Conservation (phyloP, 257 asterid species). For the Solanum raphanifolium region DNA sequence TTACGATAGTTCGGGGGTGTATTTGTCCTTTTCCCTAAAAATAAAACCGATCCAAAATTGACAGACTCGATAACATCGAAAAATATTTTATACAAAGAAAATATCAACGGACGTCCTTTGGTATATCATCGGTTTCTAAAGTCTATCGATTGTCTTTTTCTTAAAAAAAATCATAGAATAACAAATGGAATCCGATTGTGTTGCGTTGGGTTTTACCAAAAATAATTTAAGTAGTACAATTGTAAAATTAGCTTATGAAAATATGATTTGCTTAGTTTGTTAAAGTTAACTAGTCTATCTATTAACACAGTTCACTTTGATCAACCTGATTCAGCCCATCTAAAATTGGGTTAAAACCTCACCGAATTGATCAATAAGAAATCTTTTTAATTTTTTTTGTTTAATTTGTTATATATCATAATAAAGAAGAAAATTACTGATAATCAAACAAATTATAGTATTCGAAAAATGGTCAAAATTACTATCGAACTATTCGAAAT, state of each 20-base stretch:
- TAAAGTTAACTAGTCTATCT: not conserved
- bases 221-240: accelerated
- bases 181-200: not conserved
- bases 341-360: not conserved
- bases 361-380: not conserved
- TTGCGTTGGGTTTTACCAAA: too few relatives aligned
- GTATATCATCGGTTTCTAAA: not conserved
- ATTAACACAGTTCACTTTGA: not conserved
- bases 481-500: too few relatives aligned
- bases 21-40: too few relatives aligned
- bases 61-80: not conserved
- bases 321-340: not conserved
- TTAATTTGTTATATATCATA: too few relatives aligned
- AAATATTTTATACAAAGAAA: too few relatives aligned
- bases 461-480: too few relatives aligned
- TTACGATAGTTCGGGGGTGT: too few relatives aligned
- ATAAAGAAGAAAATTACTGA: too few relatives aligned
- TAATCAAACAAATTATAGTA: not conserved
- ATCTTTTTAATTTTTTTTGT: too few relatives aligned
- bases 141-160: not conserved
- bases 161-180: too few relatives aligned
- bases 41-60: not conserved
- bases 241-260: too few relatives aligned
- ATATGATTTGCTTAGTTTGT: not conserved
- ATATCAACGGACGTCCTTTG: not conserved